Base-by-base conservation (phyloP, 805 yeast species). In the Starmerella apicola region DNA sequence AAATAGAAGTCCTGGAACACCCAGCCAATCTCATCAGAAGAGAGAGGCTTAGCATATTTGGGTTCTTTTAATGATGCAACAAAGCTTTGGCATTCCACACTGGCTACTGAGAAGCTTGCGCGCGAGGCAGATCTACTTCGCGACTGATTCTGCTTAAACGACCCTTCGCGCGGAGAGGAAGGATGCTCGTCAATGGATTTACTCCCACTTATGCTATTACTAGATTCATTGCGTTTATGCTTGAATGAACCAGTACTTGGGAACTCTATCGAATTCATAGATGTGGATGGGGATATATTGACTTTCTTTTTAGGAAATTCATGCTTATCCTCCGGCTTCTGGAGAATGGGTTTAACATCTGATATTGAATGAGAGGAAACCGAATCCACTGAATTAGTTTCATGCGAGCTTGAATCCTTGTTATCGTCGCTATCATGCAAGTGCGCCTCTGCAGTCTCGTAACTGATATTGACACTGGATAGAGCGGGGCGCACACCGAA, bases 1-100 rank as follows among this genome's bases (percentile, higher is more conserved):
- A 31, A 38, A 39, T 65, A 65, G 44, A 66, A 65, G 29, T 58
- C 59, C 50, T 64, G 69, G 43, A 61, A 65, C 19, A 65, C 49
- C 39, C 52, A 51, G 4, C 65, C 46, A n/a, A 66, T 54, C 36
- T 60, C 64, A 29, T 59, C 60, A 3, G 61, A 58, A 3, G 58
- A 51, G 29, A 66, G 47, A 4, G 65, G 66, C 16, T 59, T 50
- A 12, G 53, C 43, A 25, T 59, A 61, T 27, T 52, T 55, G 8
- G 67, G 67, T 41, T 65, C 65, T 38, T 59, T 60, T 15, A 60
- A 49, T 13, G 54, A 45, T 13, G 42, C 32, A 13, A 60, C 44
- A 42, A 60, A 59, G 27, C 22, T 24, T 12, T 45, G 43, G 39
- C 50, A 46, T 37, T 46, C 50, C 13, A 26, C 42, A 29, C 43